Evolutionary conservation across 2,329 filamentous ascomycete species (phyloP).

Genomic region (Aspergillus sp.): DNA sequence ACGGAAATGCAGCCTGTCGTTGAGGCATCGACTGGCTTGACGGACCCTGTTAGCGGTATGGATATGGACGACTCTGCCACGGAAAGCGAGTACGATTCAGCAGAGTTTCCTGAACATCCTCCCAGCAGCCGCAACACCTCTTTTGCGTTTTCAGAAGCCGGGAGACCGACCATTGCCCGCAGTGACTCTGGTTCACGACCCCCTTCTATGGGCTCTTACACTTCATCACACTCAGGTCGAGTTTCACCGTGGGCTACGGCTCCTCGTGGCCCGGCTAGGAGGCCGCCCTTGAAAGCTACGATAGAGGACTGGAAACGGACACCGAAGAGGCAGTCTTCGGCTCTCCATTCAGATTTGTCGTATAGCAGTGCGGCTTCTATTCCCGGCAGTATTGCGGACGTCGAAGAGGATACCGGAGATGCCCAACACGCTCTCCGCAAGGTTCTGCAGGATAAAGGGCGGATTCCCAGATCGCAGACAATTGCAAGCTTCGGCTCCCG

Average conservation of each 20-base stretch:
- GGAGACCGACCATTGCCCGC: conserved; percentile 29
- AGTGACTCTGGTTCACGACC: conserved; percentile 40
- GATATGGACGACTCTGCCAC: conserved; percentile 45
- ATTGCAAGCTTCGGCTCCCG: conserved; percentile 31
- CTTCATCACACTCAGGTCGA: conserved; percentile 42
- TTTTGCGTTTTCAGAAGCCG: conserved; percentile 38
- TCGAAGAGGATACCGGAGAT: conserved; percentile 38
- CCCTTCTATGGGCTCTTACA: conserved; percentile 46
- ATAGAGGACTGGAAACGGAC: conserved; percentile 33
- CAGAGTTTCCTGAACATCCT: conserved; percentile 42
- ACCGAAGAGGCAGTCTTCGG: conserved; percentile 34
- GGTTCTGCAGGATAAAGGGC: conserved; percentile 39
- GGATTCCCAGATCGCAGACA: conserved; percentile 27
- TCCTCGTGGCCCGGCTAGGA: conserved; percentile 25
- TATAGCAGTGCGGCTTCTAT: conserved; percentile 31
- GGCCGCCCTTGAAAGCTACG: conserved; percentile 24
- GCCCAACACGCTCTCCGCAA: conserved; percentile 50
- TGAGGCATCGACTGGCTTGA: conserved; percentile 33
- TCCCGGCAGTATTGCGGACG: conserved; percentile 26
- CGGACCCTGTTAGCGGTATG: conserved; percentile 37
- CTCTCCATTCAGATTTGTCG: conserved; percentile 32
- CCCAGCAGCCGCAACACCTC: conserved; percentile 41
- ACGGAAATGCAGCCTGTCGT: conserved; percentile 43
- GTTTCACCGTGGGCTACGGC: conserved; percentile 44
- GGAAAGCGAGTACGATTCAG: conserved; percentile 43